Percentiles rank a stretch among this genome's conserved stretches.
Evolutionary conservation across 2,329 filamentous ascomycete species (phyloP).

Genomic region (Fusarium pseudoanthophilum): DNA sequence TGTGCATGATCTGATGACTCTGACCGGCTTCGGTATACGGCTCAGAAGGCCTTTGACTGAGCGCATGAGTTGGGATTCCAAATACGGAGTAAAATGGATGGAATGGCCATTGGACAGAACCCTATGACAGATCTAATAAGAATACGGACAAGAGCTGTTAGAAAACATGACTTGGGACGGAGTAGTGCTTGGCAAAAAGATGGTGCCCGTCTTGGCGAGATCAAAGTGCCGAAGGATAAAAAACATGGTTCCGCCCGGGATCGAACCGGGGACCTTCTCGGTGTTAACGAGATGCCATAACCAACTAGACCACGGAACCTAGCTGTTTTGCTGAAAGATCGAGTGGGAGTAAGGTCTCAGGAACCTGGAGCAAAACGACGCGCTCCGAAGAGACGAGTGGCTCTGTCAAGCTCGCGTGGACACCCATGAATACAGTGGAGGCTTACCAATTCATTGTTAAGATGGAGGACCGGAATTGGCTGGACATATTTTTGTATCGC

Average conservation of each 20-base stretch:
- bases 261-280: slow-evolving; percentile 25
- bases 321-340: neutral
- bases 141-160: neutral
- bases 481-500: neutral
- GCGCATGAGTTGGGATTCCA: neutral
- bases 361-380: rapidly evolving
- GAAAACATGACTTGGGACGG: neutral
- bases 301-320: slow-evolving; percentile 23
- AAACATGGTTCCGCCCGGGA: slow-evolving; percentile 15
- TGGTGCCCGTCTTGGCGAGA: neutral
- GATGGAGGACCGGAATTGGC: neutral
- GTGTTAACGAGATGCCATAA: slow-evolving; percentile 26
- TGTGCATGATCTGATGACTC: neutral
- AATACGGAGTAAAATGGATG: neutral
- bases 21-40: neutral
- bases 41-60: too few relatives aligned
- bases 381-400: neutral
- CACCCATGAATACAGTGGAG: too few relatives aligned
- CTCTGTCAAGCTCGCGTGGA: too few relatives aligned
- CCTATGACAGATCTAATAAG: neutral
- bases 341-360: rapidly evolving
- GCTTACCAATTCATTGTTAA: neutral
- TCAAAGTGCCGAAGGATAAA: neutral
- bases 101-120: neutral
- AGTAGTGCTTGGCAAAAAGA: neutral